These are phyloP conservation scores for Blepharisma undulans DNA, from an alignment of 169 alveolate genomes.

Conservation along the genomic window DNA sequence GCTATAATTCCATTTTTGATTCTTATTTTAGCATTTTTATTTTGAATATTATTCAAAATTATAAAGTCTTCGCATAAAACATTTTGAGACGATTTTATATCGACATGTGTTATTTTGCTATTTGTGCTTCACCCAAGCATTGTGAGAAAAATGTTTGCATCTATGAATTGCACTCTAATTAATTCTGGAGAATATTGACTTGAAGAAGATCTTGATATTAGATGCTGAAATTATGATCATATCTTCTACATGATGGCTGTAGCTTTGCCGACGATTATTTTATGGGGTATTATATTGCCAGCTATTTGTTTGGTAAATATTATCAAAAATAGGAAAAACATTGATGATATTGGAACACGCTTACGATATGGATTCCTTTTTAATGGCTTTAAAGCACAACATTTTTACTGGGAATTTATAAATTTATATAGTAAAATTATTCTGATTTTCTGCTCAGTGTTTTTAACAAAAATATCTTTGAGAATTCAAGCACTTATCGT, in stretches of 20 bases:
- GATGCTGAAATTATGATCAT: slow-evolving; percentile 30
- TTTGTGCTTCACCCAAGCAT: slow-evolving; percentile 26
- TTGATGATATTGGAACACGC: background rate
- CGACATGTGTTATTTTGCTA: background rate
- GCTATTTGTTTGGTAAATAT: background rate
- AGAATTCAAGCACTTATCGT: background rate
- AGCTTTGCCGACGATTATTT: background rate
- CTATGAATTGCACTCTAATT: background rate
- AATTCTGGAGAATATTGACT: background rate
- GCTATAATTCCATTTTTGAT: too few relatives aligned
- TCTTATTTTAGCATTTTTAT: too few relatives aligned
- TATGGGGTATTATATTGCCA: background rate
- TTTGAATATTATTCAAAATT: too few relatives aligned
- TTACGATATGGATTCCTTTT: slow-evolving; percentile 9
- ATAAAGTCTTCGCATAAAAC: too few relatives aligned
- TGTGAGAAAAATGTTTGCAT: background rate
- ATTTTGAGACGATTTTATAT: too few relatives aligned
- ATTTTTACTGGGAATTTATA: slow-evolving; percentile 32
- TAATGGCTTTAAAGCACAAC: background rate
- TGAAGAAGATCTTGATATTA: background rate
- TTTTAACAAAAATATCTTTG: background rate
- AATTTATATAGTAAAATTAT: slow-evolving; percentile 7
- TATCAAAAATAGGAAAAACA: slow-evolving; percentile 1
- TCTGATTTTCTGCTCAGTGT: background rate
- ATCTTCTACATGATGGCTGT: background rate